Conservation (phyloP, 1,284 basidiomycete genomes). For the Austroboletus niveus region DNA sequence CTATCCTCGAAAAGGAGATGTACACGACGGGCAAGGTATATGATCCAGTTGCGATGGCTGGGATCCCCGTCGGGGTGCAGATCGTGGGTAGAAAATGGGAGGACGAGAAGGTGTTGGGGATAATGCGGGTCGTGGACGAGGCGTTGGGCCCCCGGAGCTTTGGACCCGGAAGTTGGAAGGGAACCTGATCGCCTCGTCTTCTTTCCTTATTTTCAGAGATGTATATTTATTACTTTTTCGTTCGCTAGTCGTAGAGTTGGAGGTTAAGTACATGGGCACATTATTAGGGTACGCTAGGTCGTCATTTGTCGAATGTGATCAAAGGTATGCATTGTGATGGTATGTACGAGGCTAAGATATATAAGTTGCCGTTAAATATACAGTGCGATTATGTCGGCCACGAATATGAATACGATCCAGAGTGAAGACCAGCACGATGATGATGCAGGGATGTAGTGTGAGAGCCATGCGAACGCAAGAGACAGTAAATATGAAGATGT, state of each 20-base stretch:
- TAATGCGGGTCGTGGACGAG: slow-evolving; percentile 80
- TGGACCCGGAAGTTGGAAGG: slow-evolving; percentile 43
- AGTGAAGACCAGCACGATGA: neutral
- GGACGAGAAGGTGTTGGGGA: slow-evolving; percentile 81
- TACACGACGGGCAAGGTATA: slow-evolving; percentile 60
- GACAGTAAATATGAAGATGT: neutral
- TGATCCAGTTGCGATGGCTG: slow-evolving; percentile 68
- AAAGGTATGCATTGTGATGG: neutral
- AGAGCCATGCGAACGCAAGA: neutral
- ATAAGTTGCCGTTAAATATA: slow-evolving; percentile 15
- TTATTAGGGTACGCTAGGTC: neutral
- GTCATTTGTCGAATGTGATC: neutral
- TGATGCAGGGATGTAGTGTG: neutral
- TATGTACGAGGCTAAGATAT: neutral
- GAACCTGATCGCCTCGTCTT: neutral
- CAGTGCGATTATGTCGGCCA: slow-evolving; percentile 15
- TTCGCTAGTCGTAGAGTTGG: too few relatives aligned
- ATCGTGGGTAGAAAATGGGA: slow-evolving; percentile 77
- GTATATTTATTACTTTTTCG: too few relatives aligned
- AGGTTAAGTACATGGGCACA: too few relatives aligned
- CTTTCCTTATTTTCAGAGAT: neutral
- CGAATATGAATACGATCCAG: neutral
- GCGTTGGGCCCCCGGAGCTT: slow-evolving; percentile 56
- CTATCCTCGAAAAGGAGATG: slow-evolving; percentile 56
- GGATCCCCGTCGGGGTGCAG: slow-evolving; percentile 84